Conservation (phyloP, 164 flowering plant genomes). For the Piper longum region DNA sequence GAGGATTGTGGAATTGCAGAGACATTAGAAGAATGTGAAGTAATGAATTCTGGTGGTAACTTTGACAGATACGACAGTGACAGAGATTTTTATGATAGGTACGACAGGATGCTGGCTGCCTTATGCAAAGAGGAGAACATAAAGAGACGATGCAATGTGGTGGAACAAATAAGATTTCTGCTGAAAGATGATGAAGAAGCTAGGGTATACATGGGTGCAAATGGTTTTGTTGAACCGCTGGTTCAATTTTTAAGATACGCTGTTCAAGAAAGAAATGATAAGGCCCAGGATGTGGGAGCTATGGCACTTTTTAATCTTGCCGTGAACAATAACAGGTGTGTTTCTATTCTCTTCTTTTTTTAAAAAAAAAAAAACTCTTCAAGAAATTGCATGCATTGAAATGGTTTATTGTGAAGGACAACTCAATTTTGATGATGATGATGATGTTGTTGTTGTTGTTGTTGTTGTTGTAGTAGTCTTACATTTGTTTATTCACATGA, state of each 20-base stretch:
- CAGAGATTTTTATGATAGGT: conserved; percentile 27
- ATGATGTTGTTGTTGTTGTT: no score
- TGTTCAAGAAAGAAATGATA: conserved; percentile 27
- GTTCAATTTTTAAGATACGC: conserved; percentile 52
- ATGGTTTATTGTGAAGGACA: no score
- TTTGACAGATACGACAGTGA: conserved; percentile 11
- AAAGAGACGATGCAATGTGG: conserved; percentile 42
- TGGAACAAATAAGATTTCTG: conserved; percentile 56
- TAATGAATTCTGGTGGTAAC: conserved; percentile 15
- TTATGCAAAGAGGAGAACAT: conserved; percentile 37
- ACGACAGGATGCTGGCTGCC: conserved; percentile 33
- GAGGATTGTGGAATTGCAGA: conserved; percentile 47
- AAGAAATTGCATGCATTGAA: no score
- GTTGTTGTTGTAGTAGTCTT: no score
- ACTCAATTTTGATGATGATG: no score
- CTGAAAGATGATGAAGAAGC: conserved; percentile 93
- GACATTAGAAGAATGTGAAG: conserved; percentile 32
- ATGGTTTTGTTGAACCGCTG: conserved; percentile 86
- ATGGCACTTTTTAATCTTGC: conserved; percentile 98
- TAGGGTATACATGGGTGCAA: conserved; percentile 73
- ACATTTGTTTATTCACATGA: no score
- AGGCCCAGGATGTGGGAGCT: conserved; percentile 75
- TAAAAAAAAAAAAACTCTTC: no score
- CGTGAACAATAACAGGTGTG: conserved; percentile 88
- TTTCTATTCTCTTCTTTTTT: background rate